Conservation (phyloP, 169 alveolate genomes). For the Eimeria mitis region DNA sequence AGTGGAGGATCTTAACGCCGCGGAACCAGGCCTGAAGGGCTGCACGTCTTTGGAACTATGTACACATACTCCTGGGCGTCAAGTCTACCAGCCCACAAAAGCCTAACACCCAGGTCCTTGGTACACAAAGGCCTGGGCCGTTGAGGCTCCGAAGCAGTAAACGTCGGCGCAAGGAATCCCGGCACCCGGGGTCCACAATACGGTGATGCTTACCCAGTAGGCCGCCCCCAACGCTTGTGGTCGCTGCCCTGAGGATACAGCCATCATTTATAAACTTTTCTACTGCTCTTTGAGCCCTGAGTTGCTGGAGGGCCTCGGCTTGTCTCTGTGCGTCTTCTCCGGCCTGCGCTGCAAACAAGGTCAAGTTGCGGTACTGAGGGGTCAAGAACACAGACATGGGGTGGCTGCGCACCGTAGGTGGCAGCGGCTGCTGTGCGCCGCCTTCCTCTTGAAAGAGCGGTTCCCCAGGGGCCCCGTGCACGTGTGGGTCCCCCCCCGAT, state of each 20-base stretch:
- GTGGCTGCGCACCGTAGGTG: conserved; percentile 3
- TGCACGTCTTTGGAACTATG: background rate
- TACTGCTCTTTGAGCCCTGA: conserved; percentile 47
- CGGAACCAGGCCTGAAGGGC: background rate
- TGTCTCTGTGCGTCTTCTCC: conserved; percentile 15
- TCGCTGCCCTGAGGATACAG: conserved; percentile 73
- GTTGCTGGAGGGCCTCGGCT: conserved; percentile 44
- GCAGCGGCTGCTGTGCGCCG: background rate
- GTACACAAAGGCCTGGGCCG: background rate
- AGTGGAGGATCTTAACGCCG: background rate
- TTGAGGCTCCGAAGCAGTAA: background rate
- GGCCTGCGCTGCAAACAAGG: background rate
- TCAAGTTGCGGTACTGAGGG: conserved; percentile 49
- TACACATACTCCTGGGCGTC: background rate
- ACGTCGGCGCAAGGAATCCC: background rate
- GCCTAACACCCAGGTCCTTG: background rate
- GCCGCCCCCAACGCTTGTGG: conserved; percentile 82
- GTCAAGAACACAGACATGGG: conserved; percentile 47
- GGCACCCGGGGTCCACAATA: background rate
- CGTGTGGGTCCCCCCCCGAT: conserved; percentile 21
- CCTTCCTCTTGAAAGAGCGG: background rate
- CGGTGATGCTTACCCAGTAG: conserved; percentile 72
- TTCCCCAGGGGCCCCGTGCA: background rate
- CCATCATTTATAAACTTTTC: conserved; percentile 79
- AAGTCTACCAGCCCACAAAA: background rate